Base-by-base conservation (phyloP, 1,284 basidiomycete genomes). In the Rhodotorula sp. region DNA sequence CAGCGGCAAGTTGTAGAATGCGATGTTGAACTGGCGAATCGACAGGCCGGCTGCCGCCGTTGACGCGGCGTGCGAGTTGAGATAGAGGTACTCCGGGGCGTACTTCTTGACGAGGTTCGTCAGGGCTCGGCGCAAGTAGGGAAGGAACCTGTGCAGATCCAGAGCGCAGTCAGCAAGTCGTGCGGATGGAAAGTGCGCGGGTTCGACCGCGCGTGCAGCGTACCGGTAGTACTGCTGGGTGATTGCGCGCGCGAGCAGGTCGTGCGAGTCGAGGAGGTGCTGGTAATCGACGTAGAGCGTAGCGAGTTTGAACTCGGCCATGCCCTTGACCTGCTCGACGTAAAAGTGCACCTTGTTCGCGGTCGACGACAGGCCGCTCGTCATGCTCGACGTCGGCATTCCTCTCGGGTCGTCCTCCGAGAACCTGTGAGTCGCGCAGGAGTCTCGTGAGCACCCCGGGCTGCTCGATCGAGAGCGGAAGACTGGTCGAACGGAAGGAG, bases 271-370 rank as follows among this genome's bases (percentile, higher is more conserved):
- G 31, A 97, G 86, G 31, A 99, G 86, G 81, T 99, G 95, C 20
- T 88, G 87, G 76, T 91, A 98, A 84, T 98, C 95, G 81, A 99
- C 91, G 79, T 97, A 99, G 78, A 99, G 89, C 0, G 96, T 99
- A 3, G 93, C 93, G 65, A 96, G 86, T 80, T 94, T 90, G 80
- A 91, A 93, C 80, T 96, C 91, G 72, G 91, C 89, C 91, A 99
- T 92, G 49, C 89, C 90, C 80, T 91, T 89, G 78, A 99, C 73
- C 59, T 65, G 78, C 21, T 79, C 77, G 62, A 80, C 74, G 63
- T 83, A 81, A 84, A 84, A 52, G 87, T 86, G 29, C 86, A 72
- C 63, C 47, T 43, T 49, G 23, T 20, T 26, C 18, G 76, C 31
- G 54, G 69, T 57, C 62, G 77, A 60, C 46, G 78, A 73, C 10